Evolutionary conservation across 2,329 filamentous ascomycete species (phyloP).

Genomic region (Colletotrichum tamarilloi): DNA sequence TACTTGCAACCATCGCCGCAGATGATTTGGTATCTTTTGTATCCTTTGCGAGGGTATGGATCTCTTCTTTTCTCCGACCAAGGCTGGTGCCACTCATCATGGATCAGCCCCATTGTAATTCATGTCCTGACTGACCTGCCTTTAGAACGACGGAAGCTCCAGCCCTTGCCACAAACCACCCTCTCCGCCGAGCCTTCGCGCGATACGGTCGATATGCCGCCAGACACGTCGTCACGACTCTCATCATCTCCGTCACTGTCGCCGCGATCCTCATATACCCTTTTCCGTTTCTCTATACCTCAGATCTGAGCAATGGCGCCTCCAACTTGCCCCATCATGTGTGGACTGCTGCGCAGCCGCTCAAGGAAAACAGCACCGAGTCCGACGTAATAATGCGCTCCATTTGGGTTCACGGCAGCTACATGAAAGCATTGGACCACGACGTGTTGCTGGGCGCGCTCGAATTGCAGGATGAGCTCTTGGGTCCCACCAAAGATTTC

Average conservation of each 20-base stretch:
- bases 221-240: constrained; percentile 78
- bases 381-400: constrained; percentile 85
- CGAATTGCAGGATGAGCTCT: constrained; percentile 75
- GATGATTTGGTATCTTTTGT: constrained; percentile 84
- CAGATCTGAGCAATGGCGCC: constrained; percentile 76
- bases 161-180: constrained; percentile 71
- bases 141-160: constrained; percentile 80
- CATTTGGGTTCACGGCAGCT: constrained; percentile 83
- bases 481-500: constrained; percentile 70
- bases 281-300: constrained; percentile 79
- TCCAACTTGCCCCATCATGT: constrained; percentile 82
- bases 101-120: constrained; percentile 6
- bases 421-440: constrained; percentile 79
- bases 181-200: constrained; percentile 72
- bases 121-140: constrained; percentile 25
- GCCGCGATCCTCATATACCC: constrained; percentile 79
- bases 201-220: constrained; percentile 78
- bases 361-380: constrained; percentile 61
- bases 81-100: neutral
- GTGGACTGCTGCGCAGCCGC: constrained; percentile 79
- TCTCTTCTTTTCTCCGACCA: constrained; percentile 1
- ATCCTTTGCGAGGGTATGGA: constrained; percentile 79
- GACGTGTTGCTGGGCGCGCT: constrained; percentile 75
- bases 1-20: constrained; percentile 36
- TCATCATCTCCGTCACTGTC: constrained; percentile 78